phyloP scores from a whole-genome alignment of 805 yeast species.

The Ogataea populi-albae region DNA sequence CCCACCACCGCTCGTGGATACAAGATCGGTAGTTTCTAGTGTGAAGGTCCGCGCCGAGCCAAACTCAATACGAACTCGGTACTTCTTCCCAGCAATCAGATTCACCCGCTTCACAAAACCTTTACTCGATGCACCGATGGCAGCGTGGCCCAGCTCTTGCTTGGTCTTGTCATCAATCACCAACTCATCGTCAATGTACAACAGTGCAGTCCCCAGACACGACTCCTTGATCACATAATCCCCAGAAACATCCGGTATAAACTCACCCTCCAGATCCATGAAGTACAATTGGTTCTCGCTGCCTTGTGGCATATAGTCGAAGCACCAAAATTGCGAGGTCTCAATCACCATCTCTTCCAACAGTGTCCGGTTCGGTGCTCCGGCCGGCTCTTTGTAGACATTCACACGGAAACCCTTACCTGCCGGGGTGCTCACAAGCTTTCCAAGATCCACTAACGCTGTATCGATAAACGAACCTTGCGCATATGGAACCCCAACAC shows the following conservation, averaged over 20 bases:
- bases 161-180: constrained; percentile 42
- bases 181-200: constrained; percentile 40
- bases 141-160: constrained; percentile 37
- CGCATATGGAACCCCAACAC: constrained; percentile 24
- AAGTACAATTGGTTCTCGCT: constrained; percentile 28
- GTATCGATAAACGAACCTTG: constrained; percentile 31
- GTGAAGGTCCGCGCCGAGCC: constrained; percentile 38
- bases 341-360: constrained; percentile 26
- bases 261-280: constrained; percentile 37
- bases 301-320: constrained; percentile 19
- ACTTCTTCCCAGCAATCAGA: constrained; percentile 34
- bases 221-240: constrained; percentile 38
- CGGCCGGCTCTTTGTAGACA: constrained; percentile 27
- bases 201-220: constrained; percentile 40
- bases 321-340: constrained; percentile 11
- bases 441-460: constrained; percentile 12
- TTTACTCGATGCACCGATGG: constrained; percentile 32
- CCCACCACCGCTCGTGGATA: constrained; percentile 28
- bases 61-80: constrained; percentile 37
- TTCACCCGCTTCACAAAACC: constrained; percentile 15
- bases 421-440: constrained; percentile 11
- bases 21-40: constrained; percentile 10
- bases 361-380: constrained; percentile 18
- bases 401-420: constrained; percentile 26
- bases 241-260: constrained; percentile 35